Conservation (phyloP, 2,329 filamentous ascomycete genomes). For the Calonectria montana region DNA sequence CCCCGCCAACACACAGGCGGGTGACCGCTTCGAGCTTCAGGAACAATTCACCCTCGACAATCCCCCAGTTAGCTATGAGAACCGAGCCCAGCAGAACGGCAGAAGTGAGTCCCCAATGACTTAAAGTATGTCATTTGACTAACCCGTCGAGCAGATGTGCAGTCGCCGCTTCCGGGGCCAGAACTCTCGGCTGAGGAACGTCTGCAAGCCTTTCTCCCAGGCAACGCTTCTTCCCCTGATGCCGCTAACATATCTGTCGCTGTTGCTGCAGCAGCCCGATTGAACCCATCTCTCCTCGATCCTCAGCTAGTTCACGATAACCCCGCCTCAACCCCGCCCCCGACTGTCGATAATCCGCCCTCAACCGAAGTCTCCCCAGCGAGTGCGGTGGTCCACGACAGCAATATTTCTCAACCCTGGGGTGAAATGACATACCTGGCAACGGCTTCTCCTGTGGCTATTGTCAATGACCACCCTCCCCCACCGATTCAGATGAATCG, state of each 20-base stretch:
- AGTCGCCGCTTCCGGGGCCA: constrained; percentile 41
- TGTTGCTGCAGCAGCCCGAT: constrained; percentile 65
- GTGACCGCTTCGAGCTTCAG: constrained; percentile 63
- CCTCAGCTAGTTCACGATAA: constrained; percentile 56
- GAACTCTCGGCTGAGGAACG: constrained; percentile 62
- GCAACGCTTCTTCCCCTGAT: constrained; percentile 53
- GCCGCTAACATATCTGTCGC: constrained; percentile 66
- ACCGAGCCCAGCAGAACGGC: constrained; percentile 38
- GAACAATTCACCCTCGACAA: constrained; percentile 71
- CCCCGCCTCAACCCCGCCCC: constrained; percentile 44
- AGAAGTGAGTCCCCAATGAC: constrained; percentile 36
- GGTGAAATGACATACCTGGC: constrained; percentile 64
- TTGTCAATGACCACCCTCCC: constrained; percentile 45
- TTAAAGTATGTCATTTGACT: background rate
- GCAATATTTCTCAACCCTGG: constrained; percentile 57
- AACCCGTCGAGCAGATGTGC: constrained; percentile 33
- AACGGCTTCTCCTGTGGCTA: constrained; percentile 46
- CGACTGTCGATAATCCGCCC: constrained; percentile 37
- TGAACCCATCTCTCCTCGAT: constrained; percentile 66
- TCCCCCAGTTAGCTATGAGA: constrained; percentile 62
- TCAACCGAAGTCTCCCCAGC: constrained; percentile 37
- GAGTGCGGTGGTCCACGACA: constrained; percentile 37
- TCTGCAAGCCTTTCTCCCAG: constrained; percentile 59
- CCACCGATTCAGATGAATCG: constrained; percentile 49
- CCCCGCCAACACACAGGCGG: constrained; percentile 36